phyloP scores from a whole-genome alignment of 225 moss, liverwort and hornwort genomes.

The Climacium dendroides region DNA sequence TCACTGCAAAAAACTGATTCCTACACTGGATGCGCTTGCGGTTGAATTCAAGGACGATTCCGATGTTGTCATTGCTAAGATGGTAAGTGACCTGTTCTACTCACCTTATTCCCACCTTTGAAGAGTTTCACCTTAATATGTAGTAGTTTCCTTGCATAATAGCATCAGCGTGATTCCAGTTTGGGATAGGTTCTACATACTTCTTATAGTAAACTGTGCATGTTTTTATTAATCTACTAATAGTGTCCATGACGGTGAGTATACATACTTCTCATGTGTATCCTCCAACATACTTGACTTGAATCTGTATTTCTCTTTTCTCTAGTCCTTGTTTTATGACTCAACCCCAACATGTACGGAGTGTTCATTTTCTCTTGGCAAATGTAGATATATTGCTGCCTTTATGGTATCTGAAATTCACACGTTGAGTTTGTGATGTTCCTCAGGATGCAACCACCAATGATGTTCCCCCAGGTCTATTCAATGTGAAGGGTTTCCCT shows the following conservation, averaged over 20 bases:
- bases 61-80: slow-evolving; percentile 74
- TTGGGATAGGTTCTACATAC: background rate
- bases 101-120: background rate
- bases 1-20: slow-evolving; percentile 84
- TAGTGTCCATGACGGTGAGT: background rate
- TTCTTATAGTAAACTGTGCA: background rate
- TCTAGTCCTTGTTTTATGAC: background rate
- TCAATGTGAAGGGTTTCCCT: slow-evolving; percentile 79
- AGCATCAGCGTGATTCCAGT: background rate
- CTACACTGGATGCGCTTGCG: slow-evolving; percentile 71
- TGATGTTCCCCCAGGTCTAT: slow-evolving; percentile 49
- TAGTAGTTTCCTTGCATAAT: background rate
- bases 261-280: background rate
- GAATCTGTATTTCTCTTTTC: background rate
- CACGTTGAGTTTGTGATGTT: background rate
- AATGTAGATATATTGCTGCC: background rate
- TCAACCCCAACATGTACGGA: background rate
- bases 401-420: background rate
- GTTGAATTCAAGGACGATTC: slow-evolving; percentile 44
- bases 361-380: background rate
- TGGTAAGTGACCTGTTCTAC: slow-evolving; percentile 30
- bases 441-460: slow-evolving; percentile 81
- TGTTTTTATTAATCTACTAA: background rate
- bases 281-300: background rate
- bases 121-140: background rate